These are phyloP conservation scores for Terfezia boudieri DNA, from an alignment of 495 filamentous ascomycete genomes.

Conservation along the genomic window DNA sequence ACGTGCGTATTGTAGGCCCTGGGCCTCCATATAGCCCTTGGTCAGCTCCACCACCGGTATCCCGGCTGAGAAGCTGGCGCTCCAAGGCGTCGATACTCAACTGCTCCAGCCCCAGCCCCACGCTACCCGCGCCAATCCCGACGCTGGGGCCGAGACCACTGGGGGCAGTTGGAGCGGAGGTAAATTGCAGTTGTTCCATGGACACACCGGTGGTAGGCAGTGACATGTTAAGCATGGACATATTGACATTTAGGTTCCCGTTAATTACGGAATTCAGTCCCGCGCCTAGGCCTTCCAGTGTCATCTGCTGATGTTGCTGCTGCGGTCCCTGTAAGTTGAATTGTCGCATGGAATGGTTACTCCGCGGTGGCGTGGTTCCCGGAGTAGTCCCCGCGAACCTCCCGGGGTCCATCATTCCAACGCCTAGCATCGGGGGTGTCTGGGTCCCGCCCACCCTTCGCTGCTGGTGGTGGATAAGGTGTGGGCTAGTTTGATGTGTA, in stretches of 20 bases:
- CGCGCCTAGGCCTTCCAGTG: background rate
- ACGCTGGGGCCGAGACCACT: too few relatives aligned
- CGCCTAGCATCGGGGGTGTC: background rate
- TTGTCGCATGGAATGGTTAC: background rate
- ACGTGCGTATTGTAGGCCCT: background rate
- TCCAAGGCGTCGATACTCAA: background rate
- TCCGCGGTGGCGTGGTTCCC: background rate
- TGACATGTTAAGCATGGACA: background rate
- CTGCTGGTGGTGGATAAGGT: background rate
- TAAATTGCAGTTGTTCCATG: background rate
- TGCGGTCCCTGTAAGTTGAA: background rate
- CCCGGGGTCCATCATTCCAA: background rate
- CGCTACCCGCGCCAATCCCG: too few relatives aligned
- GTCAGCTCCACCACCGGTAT: background rate
- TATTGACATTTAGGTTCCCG: background rate
- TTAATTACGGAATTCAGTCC: background rate
- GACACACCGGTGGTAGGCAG: background rate
- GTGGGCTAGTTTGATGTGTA: background rate
- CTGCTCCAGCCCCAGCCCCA: background rate
- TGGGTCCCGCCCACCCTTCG: background rate
- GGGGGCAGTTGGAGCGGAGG: too few relatives aligned
- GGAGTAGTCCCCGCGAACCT: background rate
- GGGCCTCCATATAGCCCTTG: background rate
- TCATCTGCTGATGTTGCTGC: background rate
- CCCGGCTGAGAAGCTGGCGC: too few relatives aligned